Percentiles rank a stretch among this genome's conserved stretches.
Conservation (phyloP, 2,329 filamentous ascomycete species). For the Aurifilum marmelostoma region DNA sequence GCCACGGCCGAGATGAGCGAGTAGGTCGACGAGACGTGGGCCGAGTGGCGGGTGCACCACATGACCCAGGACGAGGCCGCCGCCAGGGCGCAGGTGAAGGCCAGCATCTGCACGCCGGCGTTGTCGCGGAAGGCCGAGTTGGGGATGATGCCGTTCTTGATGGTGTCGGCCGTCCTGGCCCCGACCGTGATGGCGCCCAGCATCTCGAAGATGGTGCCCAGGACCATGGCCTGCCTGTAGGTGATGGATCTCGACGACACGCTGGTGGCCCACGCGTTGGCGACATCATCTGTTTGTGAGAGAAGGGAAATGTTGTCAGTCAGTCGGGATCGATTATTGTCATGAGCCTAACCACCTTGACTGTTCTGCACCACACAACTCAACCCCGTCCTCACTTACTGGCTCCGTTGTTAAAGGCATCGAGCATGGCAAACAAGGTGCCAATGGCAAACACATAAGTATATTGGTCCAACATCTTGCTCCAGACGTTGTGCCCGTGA, state of each 20-base stretch:
- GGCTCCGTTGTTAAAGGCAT: slow-evolving; percentile 79
- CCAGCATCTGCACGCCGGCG: slow-evolving; percentile 69
- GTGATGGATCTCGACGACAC: slow-evolving; percentile 79
- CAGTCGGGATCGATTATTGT: background rate
- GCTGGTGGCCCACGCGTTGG: slow-evolving; percentile 80
- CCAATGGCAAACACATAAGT: slow-evolving; percentile 75
- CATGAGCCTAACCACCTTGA: too few relatives aligned
- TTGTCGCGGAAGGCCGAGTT: slow-evolving; percentile 59
- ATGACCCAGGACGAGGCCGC: slow-evolving; percentile 74
- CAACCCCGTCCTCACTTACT: too few relatives aligned
- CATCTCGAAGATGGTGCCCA: slow-evolving; percentile 70
- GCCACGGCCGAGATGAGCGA: slow-evolving; percentile 71
- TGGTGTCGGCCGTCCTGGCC: slow-evolving; percentile 72
- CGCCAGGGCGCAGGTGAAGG: slow-evolving; percentile 66
- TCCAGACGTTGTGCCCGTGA: slow-evolving; percentile 10
- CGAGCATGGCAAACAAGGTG: slow-evolving; percentile 75
- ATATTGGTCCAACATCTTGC: slow-evolving; percentile 65
- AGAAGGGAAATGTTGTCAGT: background rate
- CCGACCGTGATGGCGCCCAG: slow-evolving; percentile 69
- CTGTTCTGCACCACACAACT: too few relatives aligned
- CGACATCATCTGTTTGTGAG: slow-evolving; percentile 69
- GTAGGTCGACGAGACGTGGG: slow-evolving; percentile 74
- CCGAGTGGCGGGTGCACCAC: slow-evolving; percentile 76
- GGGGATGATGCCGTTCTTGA: slow-evolving; percentile 78
- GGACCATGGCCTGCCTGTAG: slow-evolving; percentile 69